phyloP scores from a whole-genome alignment of 371 early-diverging fungal genomes.

The Gilbertella persicaria region DNA sequence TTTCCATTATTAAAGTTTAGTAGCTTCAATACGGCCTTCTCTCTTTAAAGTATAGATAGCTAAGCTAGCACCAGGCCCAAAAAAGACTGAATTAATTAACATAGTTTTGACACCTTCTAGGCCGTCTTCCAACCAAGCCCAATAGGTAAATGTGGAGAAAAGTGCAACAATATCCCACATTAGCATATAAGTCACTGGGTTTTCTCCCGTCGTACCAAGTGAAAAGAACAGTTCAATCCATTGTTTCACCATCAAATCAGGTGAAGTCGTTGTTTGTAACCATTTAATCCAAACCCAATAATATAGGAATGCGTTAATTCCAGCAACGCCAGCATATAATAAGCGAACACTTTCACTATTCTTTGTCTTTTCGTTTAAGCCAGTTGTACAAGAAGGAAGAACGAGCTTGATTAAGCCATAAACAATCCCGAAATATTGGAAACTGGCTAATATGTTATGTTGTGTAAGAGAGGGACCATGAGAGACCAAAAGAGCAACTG shows the following conservation, averaged over 20 bases:
- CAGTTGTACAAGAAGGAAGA: slow-evolving; percentile 1
- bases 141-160: slow-evolving; percentile 8
- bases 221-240: slow-evolving; percentile 14
- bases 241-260: slow-evolving; percentile 8
- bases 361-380: background rate
- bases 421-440: slow-evolving; percentile 9
- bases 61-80: slow-evolving; percentile 15
- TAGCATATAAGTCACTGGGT: slow-evolving; percentile 16
- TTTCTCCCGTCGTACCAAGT: background rate
- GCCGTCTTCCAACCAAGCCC: slow-evolving; percentile 14
- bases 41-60: slow-evolving; percentile 13
- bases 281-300: slow-evolving; percentile 19
- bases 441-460: slow-evolving; percentile 4
- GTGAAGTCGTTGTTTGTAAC: slow-evolving; percentile 5
- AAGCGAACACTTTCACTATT: background rate
- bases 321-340: slow-evolving; percentile 7
- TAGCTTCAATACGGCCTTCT: slow-evolving; percentile 14
- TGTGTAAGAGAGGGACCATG: slow-evolving; percentile 3
- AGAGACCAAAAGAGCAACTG: slow-evolving; percentile 10
- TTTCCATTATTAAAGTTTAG: background rate
- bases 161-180: slow-evolving; percentile 12
- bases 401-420: slow-evolving; percentile 6
- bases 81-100: background rate
- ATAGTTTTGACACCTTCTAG: slow-evolving; percentile 2
- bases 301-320: slow-evolving; percentile 9